Percentiles rank a stretch among this genome's conserved stretches.
These are phyloP conservation scores for Thelonectria olida DNA, from an alignment of 2,329 filamentous ascomycete species.

Conservation along the genomic window DNA sequence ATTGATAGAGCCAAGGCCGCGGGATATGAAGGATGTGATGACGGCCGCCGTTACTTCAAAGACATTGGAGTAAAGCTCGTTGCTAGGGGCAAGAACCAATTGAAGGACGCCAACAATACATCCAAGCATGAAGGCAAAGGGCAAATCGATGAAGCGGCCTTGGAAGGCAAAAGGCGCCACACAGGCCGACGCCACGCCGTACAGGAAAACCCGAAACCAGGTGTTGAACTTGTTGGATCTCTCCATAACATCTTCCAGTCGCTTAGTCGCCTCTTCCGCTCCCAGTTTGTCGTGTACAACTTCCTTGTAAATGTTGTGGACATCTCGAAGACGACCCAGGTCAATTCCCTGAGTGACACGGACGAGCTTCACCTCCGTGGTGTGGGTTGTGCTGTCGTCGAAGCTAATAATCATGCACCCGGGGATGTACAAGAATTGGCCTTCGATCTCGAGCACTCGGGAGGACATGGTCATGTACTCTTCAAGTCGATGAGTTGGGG, in stretches of 20 bases:
- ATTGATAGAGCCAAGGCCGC: slow-evolving; percentile 73
- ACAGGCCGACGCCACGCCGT: slow-evolving; percentile 77
- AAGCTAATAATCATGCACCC: slow-evolving; percentile 96
- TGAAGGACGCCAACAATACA: slow-evolving; percentile 79
- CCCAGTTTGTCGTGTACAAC: slow-evolving; percentile 81
- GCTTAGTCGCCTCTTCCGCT: slow-evolving; percentile 73
- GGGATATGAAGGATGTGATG: slow-evolving; percentile 73
- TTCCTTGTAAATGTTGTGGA: slow-evolving; percentile 82
- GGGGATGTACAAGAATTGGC: slow-evolving; percentile 89
- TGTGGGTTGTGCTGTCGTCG: slow-evolving; percentile 77
- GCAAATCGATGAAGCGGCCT: slow-evolving; percentile 80
- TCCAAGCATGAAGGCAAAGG: slow-evolving; percentile 79
- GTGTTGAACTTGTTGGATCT: slow-evolving; percentile 57
- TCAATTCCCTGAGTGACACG: slow-evolving; percentile 75
- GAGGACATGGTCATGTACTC: slow-evolving; percentile 93
- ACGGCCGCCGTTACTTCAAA: slow-evolving; percentile 66
- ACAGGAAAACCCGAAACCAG: slow-evolving; percentile 70
- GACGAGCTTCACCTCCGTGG: slow-evolving; percentile 82
- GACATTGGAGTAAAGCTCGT: slow-evolving; percentile 71
- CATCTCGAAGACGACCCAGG: slow-evolving; percentile 76
- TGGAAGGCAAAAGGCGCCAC: slow-evolving; percentile 85
- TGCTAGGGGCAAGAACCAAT: slow-evolving; percentile 77
- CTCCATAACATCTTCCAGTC: slow-evolving; percentile 65
- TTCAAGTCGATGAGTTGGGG: slow-evolving; percentile 89
- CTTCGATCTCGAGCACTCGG: slow-evolving; percentile 87